phyloP scores from a whole-genome alignment of 2,329 filamentous ascomycete species.

The Aotearoamyces nothofagi region DNA sequence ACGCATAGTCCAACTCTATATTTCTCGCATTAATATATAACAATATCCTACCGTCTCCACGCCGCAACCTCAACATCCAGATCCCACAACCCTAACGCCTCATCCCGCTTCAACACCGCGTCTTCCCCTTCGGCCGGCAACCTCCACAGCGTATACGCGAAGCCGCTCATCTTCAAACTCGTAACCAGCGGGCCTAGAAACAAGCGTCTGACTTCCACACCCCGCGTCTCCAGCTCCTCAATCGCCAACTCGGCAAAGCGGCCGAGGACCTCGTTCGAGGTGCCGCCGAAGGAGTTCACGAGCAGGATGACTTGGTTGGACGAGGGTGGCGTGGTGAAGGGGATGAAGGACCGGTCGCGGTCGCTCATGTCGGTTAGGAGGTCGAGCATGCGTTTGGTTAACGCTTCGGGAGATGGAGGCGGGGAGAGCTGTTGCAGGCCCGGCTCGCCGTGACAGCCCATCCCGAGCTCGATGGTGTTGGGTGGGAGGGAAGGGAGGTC shows the following conservation, averaged over 20 bases:
- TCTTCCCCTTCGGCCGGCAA: slow-evolving; percentile 10
- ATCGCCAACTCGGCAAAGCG: slow-evolving; percentile 14
- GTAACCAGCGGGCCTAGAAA: slow-evolving; percentile 14
- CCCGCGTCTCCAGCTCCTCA: slow-evolving; percentile 9
- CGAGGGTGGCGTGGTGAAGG: slow-evolving; percentile 5
- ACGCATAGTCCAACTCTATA: too few relatives aligned
- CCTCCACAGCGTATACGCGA: slow-evolving; percentile 13
- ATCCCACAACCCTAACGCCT: slow-evolving; percentile 13
- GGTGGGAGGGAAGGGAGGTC: slow-evolving; percentile 12
- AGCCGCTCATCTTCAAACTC: slow-evolving; percentile 15
- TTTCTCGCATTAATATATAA: too few relatives aligned
- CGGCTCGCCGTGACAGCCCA: slow-evolving; percentile 4
- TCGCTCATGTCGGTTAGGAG: slow-evolving; percentile 11
- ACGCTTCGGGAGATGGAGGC: slow-evolving; percentile 9
- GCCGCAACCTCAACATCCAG: slow-evolving; percentile 10
- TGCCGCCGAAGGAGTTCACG: slow-evolving; percentile 13
- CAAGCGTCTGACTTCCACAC: slow-evolving; percentile 9
- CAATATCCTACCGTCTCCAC: slow-evolving; percentile 15
- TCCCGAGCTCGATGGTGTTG: slow-evolving; percentile 5
- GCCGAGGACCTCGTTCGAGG: slow-evolving; percentile 13
- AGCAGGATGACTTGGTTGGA: slow-evolving; percentile 11
- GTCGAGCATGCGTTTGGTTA: slow-evolving; percentile 12
- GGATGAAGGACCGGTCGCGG: slow-evolving; percentile 12
- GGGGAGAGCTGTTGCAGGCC: slow-evolving; percentile 11
- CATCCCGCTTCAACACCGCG: slow-evolving; percentile 7